These are phyloP conservation scores for Globisporangium rhizosaccharum DNA, from an alignment of 352 stramenopile genomes.

Conservation along the genomic window DNA sequence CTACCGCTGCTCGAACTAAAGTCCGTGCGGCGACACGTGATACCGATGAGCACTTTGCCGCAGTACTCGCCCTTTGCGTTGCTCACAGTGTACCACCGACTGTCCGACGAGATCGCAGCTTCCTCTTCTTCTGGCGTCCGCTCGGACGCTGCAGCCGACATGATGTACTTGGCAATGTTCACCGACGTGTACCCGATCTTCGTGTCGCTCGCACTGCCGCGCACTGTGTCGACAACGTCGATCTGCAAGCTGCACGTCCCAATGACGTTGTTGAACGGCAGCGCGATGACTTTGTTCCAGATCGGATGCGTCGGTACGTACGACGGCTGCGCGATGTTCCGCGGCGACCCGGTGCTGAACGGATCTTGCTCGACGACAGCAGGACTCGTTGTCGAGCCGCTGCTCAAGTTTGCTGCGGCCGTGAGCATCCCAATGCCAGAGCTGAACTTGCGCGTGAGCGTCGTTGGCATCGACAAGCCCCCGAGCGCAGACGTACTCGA, in stretches of 20 bases:
- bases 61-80: slow-evolving; percentile 85
- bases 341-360: slow-evolving; percentile 53
- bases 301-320: slow-evolving; percentile 69
- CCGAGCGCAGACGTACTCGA: slow-evolving; percentile 30
- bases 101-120: slow-evolving; percentile 58
- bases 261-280: slow-evolving; percentile 73
- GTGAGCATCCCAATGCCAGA: slow-evolving; percentile 53
- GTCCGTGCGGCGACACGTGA: slow-evolving; percentile 52
- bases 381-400: slow-evolving; percentile 22
- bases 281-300: slow-evolving; percentile 76
- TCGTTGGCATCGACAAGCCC: slow-evolving; percentile 60
- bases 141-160: slow-evolving; percentile 31
- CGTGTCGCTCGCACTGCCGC: slow-evolving; percentile 25
- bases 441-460: slow-evolving; percentile 71
- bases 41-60: slow-evolving; percentile 75
- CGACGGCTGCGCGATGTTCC: slow-evolving; percentile 47
- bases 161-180: slow-evolving; percentile 83
- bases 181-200: slow-evolving; percentile 64
- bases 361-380: slow-evolving; percentile 25
- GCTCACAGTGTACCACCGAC: slow-evolving; percentile 82
- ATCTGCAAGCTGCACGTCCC: slow-evolving; percentile 73
- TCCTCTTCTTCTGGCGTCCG: slow-evolving; percentile 52
- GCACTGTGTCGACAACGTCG: slow-evolving; percentile 58
- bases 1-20: not conserved
- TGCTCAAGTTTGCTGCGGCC: slow-evolving; percentile 21